These are phyloP conservation scores for Cercis canadensis DNA, from an alignment of 306 rosid genomes.

Conservation along the genomic window DNA sequence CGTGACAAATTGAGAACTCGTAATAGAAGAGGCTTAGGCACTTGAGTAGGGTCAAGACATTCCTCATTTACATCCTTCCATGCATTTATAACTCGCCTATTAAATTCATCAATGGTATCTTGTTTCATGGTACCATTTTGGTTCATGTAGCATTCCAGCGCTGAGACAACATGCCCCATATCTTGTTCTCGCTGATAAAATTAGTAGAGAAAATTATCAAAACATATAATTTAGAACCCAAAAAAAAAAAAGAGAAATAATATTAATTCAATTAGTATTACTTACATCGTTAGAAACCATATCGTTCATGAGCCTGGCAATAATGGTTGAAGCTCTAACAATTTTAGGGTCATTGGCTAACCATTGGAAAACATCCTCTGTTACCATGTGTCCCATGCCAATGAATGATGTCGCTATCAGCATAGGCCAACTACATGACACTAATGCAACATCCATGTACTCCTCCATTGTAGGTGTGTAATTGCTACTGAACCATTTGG, in stretches of 20 bases:
- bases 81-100: background rate
- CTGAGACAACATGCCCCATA: constrained; percentile 31
- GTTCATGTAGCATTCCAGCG: constrained; percentile 52
- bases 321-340: constrained; percentile 16
- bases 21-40: constrained; percentile 29
- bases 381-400: constrained; percentile 24
- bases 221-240: too few species aligned
- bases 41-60: background rate
- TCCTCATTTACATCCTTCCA: constrained; percentile 50
- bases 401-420: background rate
- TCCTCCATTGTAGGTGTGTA: constrained; percentile 39
- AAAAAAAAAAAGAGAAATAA: too few species aligned
- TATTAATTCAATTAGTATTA: too few species aligned
- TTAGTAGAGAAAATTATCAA: too few species aligned
- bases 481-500: constrained; percentile 34
- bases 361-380: constrained; percentile 43
- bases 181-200: too few species aligned
- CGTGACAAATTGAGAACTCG: constrained; percentile 33
- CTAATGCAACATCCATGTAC: constrained; percentile 20
- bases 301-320: constrained; percentile 50
- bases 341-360: constrained; percentile 25
- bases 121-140: constrained; percentile 27
- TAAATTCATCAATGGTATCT: background rate
- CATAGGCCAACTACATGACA: background rate
- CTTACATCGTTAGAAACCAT: constrained; percentile 40